Evolutionary conservation across 768 basidiomycete genomes (phyloP), one percentile per base, ranked within the genome.

Genomic region (Pilatotrama ljubarskyi): DNA sequence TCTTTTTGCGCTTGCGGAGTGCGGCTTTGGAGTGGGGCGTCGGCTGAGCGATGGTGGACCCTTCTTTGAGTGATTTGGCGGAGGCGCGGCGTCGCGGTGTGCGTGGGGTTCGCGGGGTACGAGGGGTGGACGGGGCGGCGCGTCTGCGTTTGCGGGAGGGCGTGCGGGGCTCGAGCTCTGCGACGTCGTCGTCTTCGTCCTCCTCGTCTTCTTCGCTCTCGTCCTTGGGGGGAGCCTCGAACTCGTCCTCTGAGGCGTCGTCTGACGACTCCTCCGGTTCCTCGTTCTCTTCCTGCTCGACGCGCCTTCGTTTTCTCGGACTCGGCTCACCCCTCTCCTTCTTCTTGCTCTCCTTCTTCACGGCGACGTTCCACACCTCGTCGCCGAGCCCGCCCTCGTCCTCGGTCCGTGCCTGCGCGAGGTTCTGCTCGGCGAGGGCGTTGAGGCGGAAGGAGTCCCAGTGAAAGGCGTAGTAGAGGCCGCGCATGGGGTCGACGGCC

Each of bases 1-100:
- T 74, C 56, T 71, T 76, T 50, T 68, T 71, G 24, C 86, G 82
- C 38, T 78, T 77, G 26, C 76, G 76, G 10, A 90, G 75, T 9
- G 84, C 84, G 14, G 83, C 86, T 69, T 90, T 90, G 35, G 90
- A 90, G 68, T 88, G 88, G 5, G 90, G 89, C 0, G 90, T 91
- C 9, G 88, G 86, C 25, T 84, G 82, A 3, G 80, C 87, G 20
- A 83, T 71, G 66, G 70, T 71, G 66, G 70, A 62, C 76, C 73
- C 40, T 74, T 73, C 26, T 77, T 51, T 32, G 29, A 32, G 29
- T 32, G 29, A n/a, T 38, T 5, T 15, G 15, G 9, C 48, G 48
- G 1, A 32, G 11, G 37, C 49, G 22, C 59, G 58, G 11, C 51
- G 46, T 35, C 51, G 59, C 7, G 59, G 66, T 17, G 70, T 60